phyloP scores from a whole-genome alignment of 768 basidiomycete species.

The Mycena sanguinolenta region DNA sequence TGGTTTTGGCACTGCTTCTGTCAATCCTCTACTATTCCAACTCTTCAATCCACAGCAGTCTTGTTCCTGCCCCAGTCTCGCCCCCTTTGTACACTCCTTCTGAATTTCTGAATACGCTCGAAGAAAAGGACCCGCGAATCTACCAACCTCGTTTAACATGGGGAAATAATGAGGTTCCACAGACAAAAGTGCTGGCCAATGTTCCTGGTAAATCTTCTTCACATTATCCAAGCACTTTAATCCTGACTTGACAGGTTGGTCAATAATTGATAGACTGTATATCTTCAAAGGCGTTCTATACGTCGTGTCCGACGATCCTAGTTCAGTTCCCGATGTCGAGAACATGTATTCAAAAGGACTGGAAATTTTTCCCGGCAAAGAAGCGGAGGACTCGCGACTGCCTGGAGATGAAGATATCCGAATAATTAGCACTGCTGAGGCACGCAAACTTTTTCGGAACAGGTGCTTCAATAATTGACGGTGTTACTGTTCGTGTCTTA shows the following conservation, averaged over 20 bases:
- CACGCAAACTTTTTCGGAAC: conserved; percentile 77
- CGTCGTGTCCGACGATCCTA: conserved; percentile 28
- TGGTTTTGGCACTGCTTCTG: conserved; percentile 64
- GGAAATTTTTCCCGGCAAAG: conserved; percentile 59
- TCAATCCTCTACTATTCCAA: conserved; percentile 61
- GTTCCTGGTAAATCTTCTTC: conserved; percentile 69
- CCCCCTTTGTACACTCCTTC: conserved; percentile 19
- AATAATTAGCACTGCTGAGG: conserved; percentile 78
- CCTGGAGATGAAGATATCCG: conserved; percentile 72
- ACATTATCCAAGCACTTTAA: not conserved
- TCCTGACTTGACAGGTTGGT: conserved; percentile 24
- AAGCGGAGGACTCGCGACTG: conserved; percentile 59
- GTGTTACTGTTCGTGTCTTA: conserved; percentile 68
- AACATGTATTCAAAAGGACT: conserved; percentile 67
- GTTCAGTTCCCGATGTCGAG: conserved; percentile 54
- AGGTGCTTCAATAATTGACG: conserved; percentile 81
- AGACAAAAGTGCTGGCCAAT: conserved; percentile 80
- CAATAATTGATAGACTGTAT: conserved; percentile 28
- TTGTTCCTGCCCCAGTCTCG: conserved; percentile 16
- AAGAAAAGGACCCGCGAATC: conserved; percentile 29
- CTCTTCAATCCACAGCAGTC: conserved; percentile 26
- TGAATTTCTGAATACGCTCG: conserved; percentile 23
- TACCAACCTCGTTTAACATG: conserved; percentile 54
- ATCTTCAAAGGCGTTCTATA: conserved; percentile 33
- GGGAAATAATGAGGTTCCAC: conserved; percentile 56